Percentiles rank a stretch among this genome's conserved stretches.
These are phyloP conservation scores for Sherardia arvensis DNA, from an alignment of 257 asterid genomes.

Conservation along the genomic window DNA sequence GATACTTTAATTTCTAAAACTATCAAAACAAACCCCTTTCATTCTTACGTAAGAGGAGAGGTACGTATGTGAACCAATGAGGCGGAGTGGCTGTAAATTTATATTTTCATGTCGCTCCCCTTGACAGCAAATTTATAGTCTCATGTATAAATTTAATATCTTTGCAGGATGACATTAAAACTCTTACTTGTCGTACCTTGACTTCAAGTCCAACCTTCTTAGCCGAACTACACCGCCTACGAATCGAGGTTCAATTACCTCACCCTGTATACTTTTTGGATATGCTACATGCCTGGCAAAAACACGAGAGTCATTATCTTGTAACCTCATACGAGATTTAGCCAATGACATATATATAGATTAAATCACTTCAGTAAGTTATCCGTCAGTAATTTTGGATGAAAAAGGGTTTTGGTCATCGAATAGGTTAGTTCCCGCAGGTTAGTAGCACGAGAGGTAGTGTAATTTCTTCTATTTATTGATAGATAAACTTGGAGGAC, in stretches of 20 bases:
- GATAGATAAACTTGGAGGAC: background rate
- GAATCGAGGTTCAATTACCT: slow-evolving; percentile 60
- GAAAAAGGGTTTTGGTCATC: background rate
- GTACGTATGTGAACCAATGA: no score
- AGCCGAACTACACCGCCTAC: slow-evolving; percentile 71
- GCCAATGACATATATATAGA: background rate
- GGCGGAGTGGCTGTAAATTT: no score
- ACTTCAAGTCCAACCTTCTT: slow-evolving; percentile 77
- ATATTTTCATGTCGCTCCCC: slow-evolving; percentile 41
- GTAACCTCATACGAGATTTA: slow-evolving; percentile 2
- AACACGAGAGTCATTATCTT: background rate
- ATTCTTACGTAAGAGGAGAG: no score
- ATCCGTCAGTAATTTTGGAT: slow-evolving; percentile 7
- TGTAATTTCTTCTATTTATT: slow-evolving; percentile 6
- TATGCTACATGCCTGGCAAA: background rate
- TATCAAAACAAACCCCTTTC: no score
- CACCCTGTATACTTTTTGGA: background rate
- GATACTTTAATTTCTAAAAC: no score
- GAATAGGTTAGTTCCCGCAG: slow-evolving; percentile 5
- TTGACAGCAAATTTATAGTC: slow-evolving; percentile 43
- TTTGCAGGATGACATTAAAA: no score
- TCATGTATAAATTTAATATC: slow-evolving; percentile 93
- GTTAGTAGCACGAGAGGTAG: background rate
- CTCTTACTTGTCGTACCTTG: slow-evolving; percentile 86
- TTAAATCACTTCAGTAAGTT: background rate